phyloP scores from a whole-genome alignment of 2,329 filamentous ascomycete species.

The Sordariomycetes sp. region DNA sequence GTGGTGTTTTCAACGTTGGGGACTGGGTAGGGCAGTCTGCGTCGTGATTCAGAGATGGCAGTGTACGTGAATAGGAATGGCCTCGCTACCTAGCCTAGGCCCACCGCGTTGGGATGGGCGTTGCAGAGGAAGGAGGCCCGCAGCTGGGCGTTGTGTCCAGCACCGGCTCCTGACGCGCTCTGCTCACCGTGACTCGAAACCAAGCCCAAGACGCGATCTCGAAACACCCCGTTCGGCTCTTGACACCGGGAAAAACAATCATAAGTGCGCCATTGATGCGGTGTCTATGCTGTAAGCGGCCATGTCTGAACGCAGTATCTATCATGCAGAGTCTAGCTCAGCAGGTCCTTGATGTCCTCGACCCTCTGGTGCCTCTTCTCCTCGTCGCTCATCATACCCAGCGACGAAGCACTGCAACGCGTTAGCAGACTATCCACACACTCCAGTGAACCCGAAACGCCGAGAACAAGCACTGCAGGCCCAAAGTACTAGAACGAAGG shows the following conservation, averaged over 20 bases:
- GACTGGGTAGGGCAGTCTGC: background rate
- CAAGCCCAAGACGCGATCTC: background rate
- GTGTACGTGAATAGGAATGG: background rate
- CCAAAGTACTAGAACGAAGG: background rate
- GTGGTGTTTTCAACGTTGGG: background rate
- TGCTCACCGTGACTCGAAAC: background rate
- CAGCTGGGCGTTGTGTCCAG: background rate
- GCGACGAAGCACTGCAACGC: slow-evolving; percentile 65
- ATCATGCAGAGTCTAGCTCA: slow-evolving; percentile 38
- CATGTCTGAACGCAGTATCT: background rate
- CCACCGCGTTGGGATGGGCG: background rate
- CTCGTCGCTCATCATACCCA: slow-evolving; percentile 92
- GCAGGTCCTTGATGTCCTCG: slow-evolving; percentile 85
- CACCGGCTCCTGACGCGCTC: background rate
- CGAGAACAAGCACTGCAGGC: background rate
- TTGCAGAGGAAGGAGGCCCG: background rate
- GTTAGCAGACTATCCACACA: background rate
- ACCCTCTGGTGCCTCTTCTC: slow-evolving; percentile 85
- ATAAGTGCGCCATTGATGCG: background rate
- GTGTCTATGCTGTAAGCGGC: background rate
- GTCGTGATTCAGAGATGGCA: background rate
- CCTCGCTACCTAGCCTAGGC: background rate
- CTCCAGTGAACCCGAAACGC: background rate
- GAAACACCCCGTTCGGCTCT: background rate
- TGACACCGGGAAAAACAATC: background rate